Percentiles rank a stretch among this genome's conserved stretches.
These are phyloP conservation scores for Podospora pseudopauciseta DNA, from an alignment of 495 filamentous ascomycete genomes.

Conservation along the genomic window DNA sequence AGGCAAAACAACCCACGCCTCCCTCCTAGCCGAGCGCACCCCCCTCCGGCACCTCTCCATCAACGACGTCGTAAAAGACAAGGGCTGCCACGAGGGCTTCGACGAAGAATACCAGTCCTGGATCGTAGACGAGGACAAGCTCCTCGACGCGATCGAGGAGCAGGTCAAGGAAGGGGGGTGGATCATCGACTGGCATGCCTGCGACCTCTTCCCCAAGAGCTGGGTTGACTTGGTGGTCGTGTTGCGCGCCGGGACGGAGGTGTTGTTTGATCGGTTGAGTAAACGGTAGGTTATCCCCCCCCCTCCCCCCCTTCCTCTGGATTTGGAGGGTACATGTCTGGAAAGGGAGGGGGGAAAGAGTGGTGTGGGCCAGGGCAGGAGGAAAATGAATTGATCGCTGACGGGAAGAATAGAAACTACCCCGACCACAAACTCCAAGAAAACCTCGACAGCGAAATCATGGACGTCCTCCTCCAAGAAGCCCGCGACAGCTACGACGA, in stretches of 20 bases:
- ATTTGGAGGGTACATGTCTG: no score
- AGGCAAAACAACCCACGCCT: slow-evolving; percentile 88
- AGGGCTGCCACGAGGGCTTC: slow-evolving; percentile 75
- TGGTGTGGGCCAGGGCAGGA: not conserved
- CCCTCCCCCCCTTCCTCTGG: not conserved
- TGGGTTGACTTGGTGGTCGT: slow-evolving; percentile 97
- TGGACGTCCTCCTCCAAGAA: slow-evolving; percentile 89
- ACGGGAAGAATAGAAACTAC: slow-evolving; percentile 57
- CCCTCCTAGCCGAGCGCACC: slow-evolving; percentile 63
- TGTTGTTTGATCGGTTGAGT: slow-evolving; percentile 81
- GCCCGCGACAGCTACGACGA: slow-evolving; percentile 81
- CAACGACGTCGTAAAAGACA: slow-evolving; percentile 85
- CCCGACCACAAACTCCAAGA: slow-evolving; percentile 85
- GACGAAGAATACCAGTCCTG: slow-evolving; percentile 81
- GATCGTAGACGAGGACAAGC: slow-evolving; percentile 97
- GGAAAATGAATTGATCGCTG: not conserved
- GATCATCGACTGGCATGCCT: slow-evolving; percentile 97
- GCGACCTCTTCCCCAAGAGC: slow-evolving; percentile 88
- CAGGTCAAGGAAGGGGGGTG: slow-evolving; percentile 75
- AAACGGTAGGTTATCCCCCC: slow-evolving; percentile 50
- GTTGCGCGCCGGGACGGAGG: slow-evolving; percentile 69
- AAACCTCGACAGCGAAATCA: slow-evolving; percentile 96
- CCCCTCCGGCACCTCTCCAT: slow-evolving; percentile 74
- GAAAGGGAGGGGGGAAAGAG: no score
- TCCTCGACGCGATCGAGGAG: slow-evolving; percentile 86